Base-by-base conservation (phyloP, 129 eudicot genomes). In the Deinandra increscens region DNA sequence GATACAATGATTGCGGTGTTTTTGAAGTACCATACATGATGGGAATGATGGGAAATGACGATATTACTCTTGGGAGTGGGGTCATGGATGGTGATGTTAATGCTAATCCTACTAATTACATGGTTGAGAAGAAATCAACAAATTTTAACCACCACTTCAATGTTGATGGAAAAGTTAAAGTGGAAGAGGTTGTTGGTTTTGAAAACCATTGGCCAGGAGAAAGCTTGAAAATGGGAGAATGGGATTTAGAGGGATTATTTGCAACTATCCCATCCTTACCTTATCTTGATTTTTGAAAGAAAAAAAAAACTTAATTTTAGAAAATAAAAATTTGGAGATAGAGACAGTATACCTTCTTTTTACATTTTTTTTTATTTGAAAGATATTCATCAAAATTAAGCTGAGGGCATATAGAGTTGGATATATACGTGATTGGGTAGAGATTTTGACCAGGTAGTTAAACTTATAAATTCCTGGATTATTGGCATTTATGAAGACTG, bases 171-270 rank as follows among this genome's bases (percentile, higher is more conserved):
- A 81, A 71, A 46, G 72, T 83, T 55, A 88, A 81, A 81, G 77
- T 72, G 31, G 96, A 77, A 65, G 89, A 81, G 34, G 74, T 86
- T 65, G 82, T 82, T 82, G 90, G 81, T 45, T 55, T 83, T 75
- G 89, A 78, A 46, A 78, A 77, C 69, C 78, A 81, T 72, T 86
- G 94, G 90, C 66, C 81, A 54, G 88, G 86, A 75, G 90, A 84
- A 84, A 84, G 72, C 84, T 86, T 86, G 59, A 84, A 77, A 71
- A 81, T 74, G 79, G 96, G 89, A 64, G 92, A 89, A 78, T 84
- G 80, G 87, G 96, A 89, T 69, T 86, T 84, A 84, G 96, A 89
- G 73, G 89, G 96, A 73, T 79, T 89, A 82, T 86, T 89, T 83
- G 89, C 89, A 58, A 89, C 84, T 84, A 87, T 86, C 71, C 79